Conservation (phyloP, 2,329 filamentous ascomycete species). For the Triangularia setosa region DNA sequence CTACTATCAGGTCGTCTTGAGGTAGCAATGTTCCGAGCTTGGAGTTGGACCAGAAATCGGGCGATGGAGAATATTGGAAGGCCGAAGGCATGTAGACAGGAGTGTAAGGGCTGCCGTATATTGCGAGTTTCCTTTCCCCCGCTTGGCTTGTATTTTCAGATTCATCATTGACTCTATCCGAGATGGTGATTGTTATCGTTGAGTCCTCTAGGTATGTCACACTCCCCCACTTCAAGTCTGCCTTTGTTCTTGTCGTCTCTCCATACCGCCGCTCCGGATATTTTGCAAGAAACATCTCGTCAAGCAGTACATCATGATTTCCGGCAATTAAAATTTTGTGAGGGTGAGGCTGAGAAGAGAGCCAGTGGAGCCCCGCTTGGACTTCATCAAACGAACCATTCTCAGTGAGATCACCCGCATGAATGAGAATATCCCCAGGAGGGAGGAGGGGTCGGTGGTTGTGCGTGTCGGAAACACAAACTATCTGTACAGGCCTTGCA, state of each 20-base stretch:
- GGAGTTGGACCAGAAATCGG: slow-evolving; percentile 12
- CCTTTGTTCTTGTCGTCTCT: neutral
- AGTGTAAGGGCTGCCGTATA: slow-evolving; percentile 37
- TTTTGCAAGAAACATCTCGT: neutral
- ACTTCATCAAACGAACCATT: slow-evolving; percentile 37
- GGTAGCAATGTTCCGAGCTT: neutral
- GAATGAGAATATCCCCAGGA: slow-evolving; percentile 38
- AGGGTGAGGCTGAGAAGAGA: slow-evolving; percentile 32
- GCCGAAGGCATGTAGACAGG: slow-evolving; percentile 36
- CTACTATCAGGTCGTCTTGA: slow-evolving; percentile 19
- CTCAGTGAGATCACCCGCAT: slow-evolving; percentile 40
- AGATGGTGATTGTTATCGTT: slow-evolving; percentile 23
- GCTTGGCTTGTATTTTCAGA: slow-evolving; percentile 13
- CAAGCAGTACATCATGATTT: slow-evolving; percentile 20
- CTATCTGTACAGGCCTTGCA: slow-evolving; percentile 20
- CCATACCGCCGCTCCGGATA: neutral
- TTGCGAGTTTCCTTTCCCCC: slow-evolving; percentile 28
- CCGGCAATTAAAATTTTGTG: slow-evolving; percentile 36
- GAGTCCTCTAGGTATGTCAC: slow-evolving; percentile 16
- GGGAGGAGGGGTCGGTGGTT: slow-evolving; percentile 34
- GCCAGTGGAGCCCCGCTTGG: slow-evolving; percentile 31
- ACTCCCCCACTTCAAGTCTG: slow-evolving; percentile 16
- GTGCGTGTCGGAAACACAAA: slow-evolving; percentile 42
- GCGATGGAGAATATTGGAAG: slow-evolving; percentile 37
- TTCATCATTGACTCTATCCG: slow-evolving; percentile 13